phyloP scores from a whole-genome alignment of 2,329 filamentous ascomycete genomes.

The Penicillium brasilianum region DNA sequence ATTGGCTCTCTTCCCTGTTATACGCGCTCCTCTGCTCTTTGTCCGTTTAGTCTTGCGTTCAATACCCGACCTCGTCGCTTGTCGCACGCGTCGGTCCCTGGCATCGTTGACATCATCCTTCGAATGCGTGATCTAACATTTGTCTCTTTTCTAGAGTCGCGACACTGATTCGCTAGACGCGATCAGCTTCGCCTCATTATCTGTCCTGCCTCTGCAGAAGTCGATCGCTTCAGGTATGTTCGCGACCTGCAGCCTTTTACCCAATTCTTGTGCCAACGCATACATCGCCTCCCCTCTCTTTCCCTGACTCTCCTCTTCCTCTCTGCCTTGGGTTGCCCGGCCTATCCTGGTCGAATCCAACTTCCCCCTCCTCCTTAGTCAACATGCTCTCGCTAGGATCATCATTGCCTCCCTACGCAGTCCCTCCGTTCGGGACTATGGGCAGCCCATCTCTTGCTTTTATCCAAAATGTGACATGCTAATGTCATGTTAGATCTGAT shows the following conservation, averaged over 20 bases:
- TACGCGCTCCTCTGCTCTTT: slow-evolving; percentile 10
- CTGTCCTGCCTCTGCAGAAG: slow-evolving; percentile 33
- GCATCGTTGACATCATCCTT: slow-evolving; percentile 27
- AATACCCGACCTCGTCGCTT: slow-evolving; percentile 14
- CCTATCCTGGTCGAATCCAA: slow-evolving; percentile 33
- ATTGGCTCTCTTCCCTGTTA: slow-evolving; percentile 21
- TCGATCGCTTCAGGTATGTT: slow-evolving; percentile 46
- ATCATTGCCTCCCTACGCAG: slow-evolving; percentile 9
- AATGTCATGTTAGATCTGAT: slow-evolving; percentile 33
- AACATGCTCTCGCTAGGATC: background rate
- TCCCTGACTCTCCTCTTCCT: background rate
- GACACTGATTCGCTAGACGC: slow-evolving; percentile 20
- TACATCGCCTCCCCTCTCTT: slow-evolving; percentile 36
- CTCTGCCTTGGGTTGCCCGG: slow-evolving; percentile 29
- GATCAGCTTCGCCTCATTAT: slow-evolving; percentile 21
- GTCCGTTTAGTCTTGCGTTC: slow-evolving; percentile 16
- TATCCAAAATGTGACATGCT: slow-evolving; percentile 30
- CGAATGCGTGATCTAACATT: slow-evolving; percentile 23
- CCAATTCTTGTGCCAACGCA: slow-evolving; percentile 45
- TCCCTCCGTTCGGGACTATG: slow-evolving; percentile 21
- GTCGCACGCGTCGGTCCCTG: slow-evolving; percentile 15
- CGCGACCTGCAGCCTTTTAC: slow-evolving; percentile 38
- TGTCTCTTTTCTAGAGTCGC: slow-evolving; percentile 14
- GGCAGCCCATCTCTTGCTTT: slow-evolving; percentile 36
- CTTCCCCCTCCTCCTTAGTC: background rate